phyloP scores from a whole-genome alignment of 2,329 filamentous ascomycete genomes.

The Aspergillus costaricaensis region DNA sequence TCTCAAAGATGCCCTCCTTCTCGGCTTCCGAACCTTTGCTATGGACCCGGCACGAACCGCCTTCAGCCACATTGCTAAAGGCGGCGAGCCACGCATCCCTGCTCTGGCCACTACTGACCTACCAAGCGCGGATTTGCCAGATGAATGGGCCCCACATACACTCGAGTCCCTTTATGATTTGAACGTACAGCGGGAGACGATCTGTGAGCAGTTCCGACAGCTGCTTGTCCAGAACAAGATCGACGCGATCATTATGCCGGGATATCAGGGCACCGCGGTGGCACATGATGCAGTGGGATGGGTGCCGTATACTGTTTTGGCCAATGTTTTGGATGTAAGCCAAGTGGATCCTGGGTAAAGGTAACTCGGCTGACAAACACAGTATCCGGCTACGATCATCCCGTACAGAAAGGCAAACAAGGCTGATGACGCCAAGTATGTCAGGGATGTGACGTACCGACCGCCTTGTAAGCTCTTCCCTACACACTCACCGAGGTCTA shows the following conservation, averaged over 20 bases:
- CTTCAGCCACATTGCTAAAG: background rate
- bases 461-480: conserved; percentile 22
- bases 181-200: background rate
- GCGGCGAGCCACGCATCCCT: background rate
- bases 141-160: background rate
- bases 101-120: background rate
- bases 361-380: background rate
- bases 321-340: background rate
- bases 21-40: background rate
- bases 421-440: conserved; percentile 19
- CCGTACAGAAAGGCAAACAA: conserved; percentile 23
- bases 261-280: background rate
- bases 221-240: background rate
- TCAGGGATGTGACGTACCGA: conserved; percentile 22
- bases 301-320: background rate
- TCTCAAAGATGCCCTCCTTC: background rate
- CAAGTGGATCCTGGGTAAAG: background rate
- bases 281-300: background rate
- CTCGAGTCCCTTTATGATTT: background rate
- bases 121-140: background rate
- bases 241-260: background rate
- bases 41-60: background rate
- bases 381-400: conserved; percentile 13
- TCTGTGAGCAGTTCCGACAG: background rate
- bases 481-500: too few relatives aligned